Base-by-base conservation (phyloP, 2,329 filamentous ascomycete species). In the Penicillium sclerotigenum region DNA sequence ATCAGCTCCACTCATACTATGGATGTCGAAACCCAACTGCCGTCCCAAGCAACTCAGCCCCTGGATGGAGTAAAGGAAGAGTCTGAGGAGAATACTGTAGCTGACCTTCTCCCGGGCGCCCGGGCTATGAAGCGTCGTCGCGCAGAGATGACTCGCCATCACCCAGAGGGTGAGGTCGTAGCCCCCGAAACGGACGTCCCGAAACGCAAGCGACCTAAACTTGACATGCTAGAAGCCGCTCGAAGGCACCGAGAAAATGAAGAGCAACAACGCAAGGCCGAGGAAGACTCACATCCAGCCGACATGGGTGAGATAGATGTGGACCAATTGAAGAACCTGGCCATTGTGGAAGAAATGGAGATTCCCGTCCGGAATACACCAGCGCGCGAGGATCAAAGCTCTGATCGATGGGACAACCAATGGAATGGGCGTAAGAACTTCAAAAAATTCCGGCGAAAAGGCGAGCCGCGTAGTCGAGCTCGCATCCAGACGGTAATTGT, bases 401-500 rank as follows among this genome's bases (percentile, higher is more conserved):
- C 80, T 18, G 83, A 86, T 5, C 81, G 90, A 38, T 97, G 93
- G 92, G 84, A 97, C 62, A 86, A 90, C 0, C 81, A 81, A 37
- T 99, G 94, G 94, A 96, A 97, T 69, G 94, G 93, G 0, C 83
- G 93, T 41, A 93, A 91, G 73, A 97, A 99, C 69, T 99, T 96
- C 77, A 99, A 99, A 73, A 89, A 85, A 65, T 99, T 99, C 68
- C 58, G 74, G 36, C 65, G 70, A 45, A 69, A 71, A 53, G 65
- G 73, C 63, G 68, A 71, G 59, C 50, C 72, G 0, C 64, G 68
- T 47, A 63, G 67, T 46, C 74, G 76, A n/a, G 73, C 75, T 33
- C 73, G 76, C 33, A 63, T 76, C 4, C 79, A 80, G 57, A 79
- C 77, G 16, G 81, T 89, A 33, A 88, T 95, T 37, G 84, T 96